A percentile compares a stretch with the other conserved stretches of the same genome.
Evolutionary conservation across 768 basidiomycete species (phyloP).

Genomic region (Paxillus involutus): DNA sequence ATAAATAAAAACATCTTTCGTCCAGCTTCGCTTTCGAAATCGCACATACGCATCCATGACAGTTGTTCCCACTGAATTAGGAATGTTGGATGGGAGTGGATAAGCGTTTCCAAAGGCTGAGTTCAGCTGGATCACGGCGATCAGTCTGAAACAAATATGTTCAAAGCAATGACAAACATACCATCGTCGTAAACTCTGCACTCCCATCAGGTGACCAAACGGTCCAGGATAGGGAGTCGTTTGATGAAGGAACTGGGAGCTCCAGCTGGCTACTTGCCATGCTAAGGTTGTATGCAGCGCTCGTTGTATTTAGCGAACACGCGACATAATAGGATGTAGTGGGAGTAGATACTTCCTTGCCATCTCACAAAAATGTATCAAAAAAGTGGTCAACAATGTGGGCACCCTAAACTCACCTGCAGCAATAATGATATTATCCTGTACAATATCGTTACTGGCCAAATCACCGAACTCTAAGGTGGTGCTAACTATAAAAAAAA

Average conservation of each 20-base stretch:
- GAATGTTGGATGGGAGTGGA: not conserved
- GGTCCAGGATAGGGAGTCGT: not conserved
- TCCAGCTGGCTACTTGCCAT: constrained; percentile 2
- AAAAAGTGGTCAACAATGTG: no score
- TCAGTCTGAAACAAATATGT: not conserved
- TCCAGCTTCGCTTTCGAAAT: not conserved
- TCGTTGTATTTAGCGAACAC: not conserved
- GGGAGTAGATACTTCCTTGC: no score
- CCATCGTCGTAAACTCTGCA: not conserved
- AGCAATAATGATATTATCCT: no score
- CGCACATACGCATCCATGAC: not conserved
- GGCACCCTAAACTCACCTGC: no score
- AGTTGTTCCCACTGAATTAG: not conserved
- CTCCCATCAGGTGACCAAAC: constrained; percentile 4
- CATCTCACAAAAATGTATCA: no score
- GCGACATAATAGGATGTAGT: no score
- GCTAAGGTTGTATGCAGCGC: not conserved
- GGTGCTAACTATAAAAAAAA: no score
- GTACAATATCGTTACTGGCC: no score
- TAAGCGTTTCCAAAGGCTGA: not conserved
- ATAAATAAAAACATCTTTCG: not conserved
- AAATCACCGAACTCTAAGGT: no score
- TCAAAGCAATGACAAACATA: not conserved
- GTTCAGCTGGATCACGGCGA: not conserved
- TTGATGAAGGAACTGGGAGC: not conserved